Evolutionary conservation across 2,329 filamentous ascomycete species (phyloP).

Genomic region (Fusarium continuum): DNA sequence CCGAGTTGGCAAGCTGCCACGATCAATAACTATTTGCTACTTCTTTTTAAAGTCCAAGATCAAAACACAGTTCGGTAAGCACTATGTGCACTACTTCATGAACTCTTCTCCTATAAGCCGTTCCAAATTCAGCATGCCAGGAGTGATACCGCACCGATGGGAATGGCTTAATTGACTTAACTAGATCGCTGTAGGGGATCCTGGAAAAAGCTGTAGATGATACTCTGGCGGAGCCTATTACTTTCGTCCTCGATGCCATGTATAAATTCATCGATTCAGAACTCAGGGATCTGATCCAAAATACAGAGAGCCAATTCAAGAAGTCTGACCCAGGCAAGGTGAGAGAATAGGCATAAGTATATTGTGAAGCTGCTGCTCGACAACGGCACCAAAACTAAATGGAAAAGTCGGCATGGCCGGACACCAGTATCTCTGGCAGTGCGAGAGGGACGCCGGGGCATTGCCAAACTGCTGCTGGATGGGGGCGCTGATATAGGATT

Average conservation of each 20-base stretch:
- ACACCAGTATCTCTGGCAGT: too few relatives aligned
- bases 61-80: conserved; percentile 49
- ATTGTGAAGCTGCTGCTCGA: too few relatives aligned
- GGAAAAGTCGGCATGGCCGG: too few relatives aligned
- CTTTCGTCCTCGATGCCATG: conserved; percentile 2
- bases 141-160: conserved; percentile 44
- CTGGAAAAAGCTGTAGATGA: not conserved
- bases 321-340: too few relatives aligned
- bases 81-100: conserved; percentile 52
- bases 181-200: not conserved
- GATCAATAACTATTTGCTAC: conserved; percentile 48
- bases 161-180: not conserved
- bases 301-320: conserved; percentile 5
- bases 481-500: too few relatives aligned
- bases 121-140: conserved; percentile 48
- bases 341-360: too few relatives aligned
- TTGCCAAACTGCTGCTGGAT: too few relatives aligned
- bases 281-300: conserved; percentile 30
- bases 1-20: conserved; percentile 47
- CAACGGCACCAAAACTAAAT: too few relatives aligned
- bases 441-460: too few relatives aligned
- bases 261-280: not conserved
- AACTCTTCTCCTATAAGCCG: conserved; percentile 48
- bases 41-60: conserved; percentile 54
- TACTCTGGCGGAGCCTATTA: conserved; percentile 38